A percentile compares a stretch with the other conserved stretches of the same genome.
Evolutionary conservation across 1,284 basidiomycete genomes (phyloP).

Genomic region (Trichosporon sp.): DNA sequence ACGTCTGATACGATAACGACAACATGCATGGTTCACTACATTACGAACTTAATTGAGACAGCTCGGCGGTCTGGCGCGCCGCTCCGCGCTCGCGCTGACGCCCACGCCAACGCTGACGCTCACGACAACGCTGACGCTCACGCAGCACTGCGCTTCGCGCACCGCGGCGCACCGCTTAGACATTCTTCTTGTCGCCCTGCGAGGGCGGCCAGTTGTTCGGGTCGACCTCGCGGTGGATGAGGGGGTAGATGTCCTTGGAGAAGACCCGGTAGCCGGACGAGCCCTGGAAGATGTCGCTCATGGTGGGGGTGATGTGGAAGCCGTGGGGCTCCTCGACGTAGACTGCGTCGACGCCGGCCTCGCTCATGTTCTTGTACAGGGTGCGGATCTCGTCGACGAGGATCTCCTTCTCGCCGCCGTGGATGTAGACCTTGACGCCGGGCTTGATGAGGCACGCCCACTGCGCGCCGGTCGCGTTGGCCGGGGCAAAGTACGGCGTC

Average conservation of each 20-base stretch:
- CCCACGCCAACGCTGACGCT: too few species aligned
- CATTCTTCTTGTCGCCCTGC: constrained; percentile 1
- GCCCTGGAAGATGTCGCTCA: background rate
- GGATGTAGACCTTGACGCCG: constrained; percentile 13
- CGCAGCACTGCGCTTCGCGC: background rate
- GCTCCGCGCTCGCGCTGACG: background rate
- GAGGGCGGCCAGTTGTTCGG: background rate
- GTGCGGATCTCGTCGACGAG: constrained; percentile 16
- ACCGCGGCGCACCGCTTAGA: background rate
- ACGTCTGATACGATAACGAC: constrained; percentile 6
- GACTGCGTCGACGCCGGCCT: constrained; percentile 8
- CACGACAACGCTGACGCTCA: too few species aligned
- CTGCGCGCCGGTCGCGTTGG: background rate
- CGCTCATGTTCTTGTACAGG: constrained; percentile 10
- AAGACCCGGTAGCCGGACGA: background rate
- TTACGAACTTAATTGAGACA: background rate
- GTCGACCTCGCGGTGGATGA: constrained; percentile 1
- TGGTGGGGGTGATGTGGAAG: background rate
- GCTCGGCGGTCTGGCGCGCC: background rate
- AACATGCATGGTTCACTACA: background rate
- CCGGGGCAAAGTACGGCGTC: constrained; percentile 13
- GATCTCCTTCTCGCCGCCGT: constrained; percentile 12
- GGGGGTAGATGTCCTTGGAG: background rate
- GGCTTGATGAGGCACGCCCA: constrained; percentile 5
- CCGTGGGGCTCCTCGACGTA: constrained; percentile 11